phyloP scores from a whole-genome alignment of 768 basidiomycete species.

The Galerina sulciceps region DNA sequence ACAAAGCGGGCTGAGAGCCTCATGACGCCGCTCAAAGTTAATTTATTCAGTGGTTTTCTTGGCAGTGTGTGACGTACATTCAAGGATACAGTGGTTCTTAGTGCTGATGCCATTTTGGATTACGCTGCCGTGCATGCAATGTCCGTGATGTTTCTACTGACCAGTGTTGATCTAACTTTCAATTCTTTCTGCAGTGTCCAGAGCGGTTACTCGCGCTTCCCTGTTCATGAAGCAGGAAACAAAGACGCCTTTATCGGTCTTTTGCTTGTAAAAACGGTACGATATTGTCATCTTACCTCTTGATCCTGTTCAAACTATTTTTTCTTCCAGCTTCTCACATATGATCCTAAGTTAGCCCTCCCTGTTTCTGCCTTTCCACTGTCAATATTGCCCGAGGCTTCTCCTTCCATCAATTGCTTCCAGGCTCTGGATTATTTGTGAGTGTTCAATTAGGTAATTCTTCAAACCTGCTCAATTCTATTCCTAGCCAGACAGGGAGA shows the following conservation, averaged over 20 bases:
- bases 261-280: constrained; percentile 80
- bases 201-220: constrained; percentile 92
- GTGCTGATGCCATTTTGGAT: constrained; percentile 77
- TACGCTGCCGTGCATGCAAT: constrained; percentile 76
- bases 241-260: constrained; percentile 82
- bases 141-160: constrained; percentile 36
- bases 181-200: constrained; percentile 44
- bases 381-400: constrained; percentile 88
- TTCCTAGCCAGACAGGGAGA: constrained; percentile 84
- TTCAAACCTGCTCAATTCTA: not conserved
- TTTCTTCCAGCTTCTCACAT: constrained; percentile 69
- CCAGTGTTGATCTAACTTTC: not conserved
- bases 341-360: constrained; percentile 79
- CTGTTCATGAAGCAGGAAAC: constrained; percentile 76
- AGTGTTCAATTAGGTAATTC: constrained; percentile 16
- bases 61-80: constrained; percentile 16
- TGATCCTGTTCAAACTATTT: constrained; percentile 8
- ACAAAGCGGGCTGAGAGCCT: constrained; percentile 74
- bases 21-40: constrained; percentile 80
- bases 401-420: constrained; percentile 89
- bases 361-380: constrained; percentile 79
- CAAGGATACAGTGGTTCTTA: constrained; percentile 83
- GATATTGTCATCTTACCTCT: constrained; percentile 72
- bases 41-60: not conserved
- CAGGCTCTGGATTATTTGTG: constrained; percentile 94